phyloP scores from a whole-genome alignment of 768 basidiomycete species.

The Boletus barrowsii region DNA sequence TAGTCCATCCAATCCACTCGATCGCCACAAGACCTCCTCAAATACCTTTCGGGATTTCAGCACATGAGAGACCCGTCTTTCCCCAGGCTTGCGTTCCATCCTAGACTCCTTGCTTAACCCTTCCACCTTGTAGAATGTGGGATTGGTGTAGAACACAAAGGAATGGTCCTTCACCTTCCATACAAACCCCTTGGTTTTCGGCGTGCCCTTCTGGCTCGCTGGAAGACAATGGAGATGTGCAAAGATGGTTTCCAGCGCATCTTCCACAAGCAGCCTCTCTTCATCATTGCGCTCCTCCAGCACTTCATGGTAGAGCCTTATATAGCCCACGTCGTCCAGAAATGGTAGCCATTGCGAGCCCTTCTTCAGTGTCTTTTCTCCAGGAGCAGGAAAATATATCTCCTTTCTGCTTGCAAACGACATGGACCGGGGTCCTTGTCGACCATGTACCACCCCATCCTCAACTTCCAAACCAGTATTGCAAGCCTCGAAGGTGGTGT shows the following conservation, averaged over 20 bases:
- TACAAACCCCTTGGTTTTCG: slow-evolving; percentile 7
- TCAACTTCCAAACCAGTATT: neutral
- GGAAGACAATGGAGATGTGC: slow-evolving; percentile 5
- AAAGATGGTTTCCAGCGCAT: slow-evolving; percentile 1
- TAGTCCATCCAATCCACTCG: neutral
- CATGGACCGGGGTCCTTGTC: neutral
- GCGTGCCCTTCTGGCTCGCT: neutral
- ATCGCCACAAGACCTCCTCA: neutral
- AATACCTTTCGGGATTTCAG: slow-evolving; percentile 5
- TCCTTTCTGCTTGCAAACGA: neutral
- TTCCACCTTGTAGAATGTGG: slow-evolving; percentile 4
- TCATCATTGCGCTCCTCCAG: neutral
- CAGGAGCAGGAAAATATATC: slow-evolving; percentile 1
- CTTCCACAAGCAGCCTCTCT: neutral
- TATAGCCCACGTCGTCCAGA: neutral
- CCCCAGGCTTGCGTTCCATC: neutral
- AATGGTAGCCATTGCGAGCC: neutral
- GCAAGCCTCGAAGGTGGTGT: neutral
- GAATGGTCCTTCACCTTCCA: neutral
- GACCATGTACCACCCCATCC: neutral
- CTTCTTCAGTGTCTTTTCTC: no score
- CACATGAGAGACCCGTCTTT: no score
- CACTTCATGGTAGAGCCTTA: neutral
- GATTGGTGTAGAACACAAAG: neutral
- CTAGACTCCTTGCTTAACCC: neutral